phyloP scores from a whole-genome alignment of 352 stramenopile species.

The Stramenopiles sp. region DNA sequence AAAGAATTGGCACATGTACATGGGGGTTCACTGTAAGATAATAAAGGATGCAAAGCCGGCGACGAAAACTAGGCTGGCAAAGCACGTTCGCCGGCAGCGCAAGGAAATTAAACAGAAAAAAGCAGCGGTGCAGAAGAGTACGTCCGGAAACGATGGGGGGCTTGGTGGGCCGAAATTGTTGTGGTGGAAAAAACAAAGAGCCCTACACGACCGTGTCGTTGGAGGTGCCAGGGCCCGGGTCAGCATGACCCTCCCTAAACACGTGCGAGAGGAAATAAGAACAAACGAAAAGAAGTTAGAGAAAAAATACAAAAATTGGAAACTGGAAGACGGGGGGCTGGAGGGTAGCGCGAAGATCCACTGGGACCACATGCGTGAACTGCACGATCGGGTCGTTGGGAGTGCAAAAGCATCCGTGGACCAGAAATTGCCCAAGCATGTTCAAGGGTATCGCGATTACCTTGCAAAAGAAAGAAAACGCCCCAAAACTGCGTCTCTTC shows the following conservation, averaged over 20 bases:
- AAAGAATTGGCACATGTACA: slow-evolving; percentile 6
- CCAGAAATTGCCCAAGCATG: slow-evolving; percentile 2
- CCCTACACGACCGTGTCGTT: slow-evolving; percentile 7
- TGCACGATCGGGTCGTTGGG: background rate
- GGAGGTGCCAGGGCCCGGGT: background rate
- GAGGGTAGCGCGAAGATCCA: background rate
- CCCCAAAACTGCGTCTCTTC: background rate
- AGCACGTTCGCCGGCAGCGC: background rate
- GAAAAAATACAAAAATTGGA: slow-evolving; percentile 12
- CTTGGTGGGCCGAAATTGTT: slow-evolving; percentile 2
- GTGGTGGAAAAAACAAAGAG: slow-evolving; percentile 12
- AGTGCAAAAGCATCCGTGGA: background rate
- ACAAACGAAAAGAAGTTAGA: slow-evolving; percentile 7
- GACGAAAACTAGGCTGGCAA: slow-evolving; percentile 1
- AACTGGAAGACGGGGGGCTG: background rate
- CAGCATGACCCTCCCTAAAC: background rate
- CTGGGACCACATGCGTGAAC: slow-evolving; percentile 7
- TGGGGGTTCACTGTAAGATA: slow-evolving; percentile 3
- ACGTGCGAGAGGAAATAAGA: slow-evolving; percentile 11
- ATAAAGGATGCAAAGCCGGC: slow-evolving; percentile 9
- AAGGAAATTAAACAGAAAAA: background rate
- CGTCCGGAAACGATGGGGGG: background rate
- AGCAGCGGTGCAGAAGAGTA: background rate
- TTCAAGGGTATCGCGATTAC: slow-evolving; percentile 5
- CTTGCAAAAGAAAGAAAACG: background rate